Base-by-base conservation (phyloP, 352 stramenopile genomes). In the Phytophthora nicotianae region DNA sequence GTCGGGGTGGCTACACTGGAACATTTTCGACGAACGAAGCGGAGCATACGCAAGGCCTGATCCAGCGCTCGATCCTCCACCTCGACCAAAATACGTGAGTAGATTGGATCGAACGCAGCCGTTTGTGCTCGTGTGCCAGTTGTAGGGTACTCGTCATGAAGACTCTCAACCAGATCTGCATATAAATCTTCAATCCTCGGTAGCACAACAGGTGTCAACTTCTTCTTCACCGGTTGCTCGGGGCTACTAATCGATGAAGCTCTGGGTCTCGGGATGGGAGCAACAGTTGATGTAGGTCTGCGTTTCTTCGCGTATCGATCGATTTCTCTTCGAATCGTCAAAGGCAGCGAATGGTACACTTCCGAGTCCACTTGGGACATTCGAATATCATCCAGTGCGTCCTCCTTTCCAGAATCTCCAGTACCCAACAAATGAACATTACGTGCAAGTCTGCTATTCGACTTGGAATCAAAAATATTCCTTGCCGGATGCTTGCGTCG, bases 361-460 rank as follows among this genome's bases (percentile, higher is more conserved):
- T 90, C 77, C 4, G 75, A 73, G 48, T 95, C 87, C 3, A 95
- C 77, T 74, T 94, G 87, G 4, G 87, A 95, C 57, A 92, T 73
- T 10, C 65, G 73, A 49, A 92, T 84, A 32, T 91, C 81, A 52
- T 94, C 73, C 4, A 94, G 60, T 2, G 77, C 66, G 20, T 80
- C 52, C 4, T 56, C 61, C 16, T 56, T 77, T 17, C 26, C 57
- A 13, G 40, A 26, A 16, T 54, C 32, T 24, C 40, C 20, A 14
- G 23, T 35, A 3, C 20, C 19, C 8, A 41, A 58, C 14, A 10
- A 27, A 21, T 68, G 46, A 8, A 11, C 47, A 48, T 35, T 29
- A 38, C 27, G 47, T 0, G 57, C 58, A 32, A 70, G 50, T 26
- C 45, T 46, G 17, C 20, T 57, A 45, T 70, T 70, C 7, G 50